Percentiles rank a stretch among this genome's conserved stretches.
Evolutionary conservation across 2,329 filamentous ascomycete species (phyloP).

Genomic region (Microsporum audouinii): DNA sequence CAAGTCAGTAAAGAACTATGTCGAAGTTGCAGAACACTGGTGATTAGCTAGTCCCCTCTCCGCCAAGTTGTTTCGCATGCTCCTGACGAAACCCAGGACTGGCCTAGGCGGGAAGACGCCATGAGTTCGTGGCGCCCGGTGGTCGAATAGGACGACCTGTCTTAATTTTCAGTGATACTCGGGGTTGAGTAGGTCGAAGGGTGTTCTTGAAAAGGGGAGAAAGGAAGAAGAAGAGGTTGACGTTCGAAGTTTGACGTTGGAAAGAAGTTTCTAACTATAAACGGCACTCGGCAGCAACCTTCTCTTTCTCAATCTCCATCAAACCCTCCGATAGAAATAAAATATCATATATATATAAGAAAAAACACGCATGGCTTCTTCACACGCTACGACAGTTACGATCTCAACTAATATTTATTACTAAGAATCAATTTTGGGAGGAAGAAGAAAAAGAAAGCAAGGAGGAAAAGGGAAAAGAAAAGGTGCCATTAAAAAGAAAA

Average conservation of each 20-base stretch:
- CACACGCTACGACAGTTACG: neutral
- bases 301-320: neutral
- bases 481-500: neutral
- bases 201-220: neutral
- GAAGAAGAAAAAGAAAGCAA: neutral
- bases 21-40: neutral
- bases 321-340: neutral
- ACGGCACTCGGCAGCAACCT: neutral
- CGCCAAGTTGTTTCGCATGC: constrained; percentile 2
- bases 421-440: neutral
- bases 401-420: neutral
- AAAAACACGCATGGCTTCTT: neutral
- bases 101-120: neutral
- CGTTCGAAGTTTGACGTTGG: neutral
- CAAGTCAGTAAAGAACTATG: neutral
- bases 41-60: neutral
- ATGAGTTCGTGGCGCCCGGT: constrained; percentile 1
- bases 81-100: neutral
- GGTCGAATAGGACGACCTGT: neutral
- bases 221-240: neutral
- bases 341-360: neutral
- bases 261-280: neutral
- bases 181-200: neutral
- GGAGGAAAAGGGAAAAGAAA: neutral
- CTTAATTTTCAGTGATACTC: neutral